A percentile compares a stretch with the other conserved stretches of the same genome.
Conservation (phyloP, 352 stramenopile species). For the Phytophthora cryptogea region DNA sequence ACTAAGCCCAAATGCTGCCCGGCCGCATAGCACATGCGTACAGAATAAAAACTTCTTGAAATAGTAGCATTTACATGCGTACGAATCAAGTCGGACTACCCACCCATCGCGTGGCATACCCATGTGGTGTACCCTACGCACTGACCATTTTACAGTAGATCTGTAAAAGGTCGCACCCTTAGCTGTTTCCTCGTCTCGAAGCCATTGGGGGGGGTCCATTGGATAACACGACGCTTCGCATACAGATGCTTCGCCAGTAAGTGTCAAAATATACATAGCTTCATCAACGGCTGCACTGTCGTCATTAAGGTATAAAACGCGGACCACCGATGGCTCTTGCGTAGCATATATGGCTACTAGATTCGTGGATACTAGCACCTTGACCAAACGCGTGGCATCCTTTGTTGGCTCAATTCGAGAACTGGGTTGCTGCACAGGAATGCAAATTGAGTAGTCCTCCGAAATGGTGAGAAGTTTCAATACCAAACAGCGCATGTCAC, state of each 20-base stretch:
- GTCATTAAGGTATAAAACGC: background rate
- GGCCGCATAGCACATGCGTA: conserved; percentile 8
- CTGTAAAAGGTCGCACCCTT: background rate
- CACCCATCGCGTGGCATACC: conserved; percentile 6
- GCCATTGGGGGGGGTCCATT: background rate
- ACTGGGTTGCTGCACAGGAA: no score
- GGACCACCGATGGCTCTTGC: background rate
- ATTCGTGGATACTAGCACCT: background rate
- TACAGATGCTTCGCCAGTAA: no score
- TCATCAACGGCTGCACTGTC: background rate
- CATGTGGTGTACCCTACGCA: conserved; percentile 6
- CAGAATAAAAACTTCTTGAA: conserved; percentile 13
- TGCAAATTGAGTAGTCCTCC: no score
- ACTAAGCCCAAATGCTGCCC: conserved; percentile 1
- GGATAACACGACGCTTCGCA: no score
- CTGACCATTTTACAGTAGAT: background rate
- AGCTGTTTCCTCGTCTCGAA: background rate
- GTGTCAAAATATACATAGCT: background rate
- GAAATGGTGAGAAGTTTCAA: conserved; percentile 7
- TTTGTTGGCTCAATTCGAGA: no score
- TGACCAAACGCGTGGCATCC: background rate
- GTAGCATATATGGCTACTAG: background rate
- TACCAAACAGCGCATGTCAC: conserved; percentile 1
- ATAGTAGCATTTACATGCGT: conserved; percentile 2
- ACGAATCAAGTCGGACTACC: background rate